Percentiles rank a stretch among this genome's conserved stretches.
Conservation (phyloP, 106 monocot genomes). For the Acanthochlamys bracteata region DNA sequence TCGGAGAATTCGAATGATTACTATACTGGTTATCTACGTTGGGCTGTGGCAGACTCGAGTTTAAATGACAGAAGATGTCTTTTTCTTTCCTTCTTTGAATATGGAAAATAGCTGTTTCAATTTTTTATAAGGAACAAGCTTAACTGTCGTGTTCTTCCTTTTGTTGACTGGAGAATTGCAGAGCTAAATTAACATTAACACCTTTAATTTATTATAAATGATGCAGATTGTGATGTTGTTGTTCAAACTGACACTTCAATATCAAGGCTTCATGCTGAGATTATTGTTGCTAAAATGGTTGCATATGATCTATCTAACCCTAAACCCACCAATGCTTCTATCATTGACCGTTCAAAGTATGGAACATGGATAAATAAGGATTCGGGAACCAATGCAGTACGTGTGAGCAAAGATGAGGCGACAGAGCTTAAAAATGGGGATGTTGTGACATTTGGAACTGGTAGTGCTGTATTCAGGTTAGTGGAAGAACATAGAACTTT, state of each 20-base stretch:
- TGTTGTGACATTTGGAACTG: conserved; percentile 77
- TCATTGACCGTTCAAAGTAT: conserved; percentile 75
- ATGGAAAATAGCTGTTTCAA: too few relatives aligned
- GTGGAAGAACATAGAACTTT: not conserved
- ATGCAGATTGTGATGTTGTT: conserved; percentile 79
- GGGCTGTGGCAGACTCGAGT: too few relatives aligned
- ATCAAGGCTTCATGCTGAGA: conserved; percentile 85
- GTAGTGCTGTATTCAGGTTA: conserved; percentile 87
- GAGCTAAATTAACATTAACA: too few relatives aligned
- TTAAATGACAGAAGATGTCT: too few relatives aligned
- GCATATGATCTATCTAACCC: conserved; percentile 13
- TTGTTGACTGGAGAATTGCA: too few relatives aligned
- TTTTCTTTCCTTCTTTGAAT: too few relatives aligned
- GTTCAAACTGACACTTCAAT: conserved; percentile 73
- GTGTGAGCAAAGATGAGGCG: conserved; percentile 43
- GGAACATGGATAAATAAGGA: conserved; percentile 81
- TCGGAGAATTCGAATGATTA: too few relatives aligned
- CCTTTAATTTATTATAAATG: not conserved
- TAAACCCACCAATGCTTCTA: conserved; percentile 27
- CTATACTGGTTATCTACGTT: too few relatives aligned
- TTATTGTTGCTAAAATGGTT: conserved; percentile 57
- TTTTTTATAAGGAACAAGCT: too few relatives aligned
- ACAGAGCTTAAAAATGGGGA: conserved; percentile 45
- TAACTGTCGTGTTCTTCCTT: too few relatives aligned
- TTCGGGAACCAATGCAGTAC: conserved; percentile 29